Evolutionary conservation across 371 early-diverging fungal genomes (phyloP).

Genomic region (Nematocida ausubeli): DNA sequence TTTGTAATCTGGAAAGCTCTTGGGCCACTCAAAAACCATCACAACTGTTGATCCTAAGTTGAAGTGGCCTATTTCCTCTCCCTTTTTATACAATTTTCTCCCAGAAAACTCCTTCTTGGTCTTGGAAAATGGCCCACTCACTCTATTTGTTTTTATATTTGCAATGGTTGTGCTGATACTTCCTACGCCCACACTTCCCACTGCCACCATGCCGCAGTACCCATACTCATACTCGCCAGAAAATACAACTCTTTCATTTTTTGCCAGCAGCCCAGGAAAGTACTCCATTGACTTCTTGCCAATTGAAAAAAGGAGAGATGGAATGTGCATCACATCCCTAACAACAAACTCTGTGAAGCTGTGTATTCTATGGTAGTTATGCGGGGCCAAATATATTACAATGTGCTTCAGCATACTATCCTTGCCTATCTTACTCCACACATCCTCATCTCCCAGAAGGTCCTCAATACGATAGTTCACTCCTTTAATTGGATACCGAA

Average conservation of each 20-base stretch:
- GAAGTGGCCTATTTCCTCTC: constrained; percentile 30
- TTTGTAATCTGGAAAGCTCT: background rate
- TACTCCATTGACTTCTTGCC: constrained; percentile 32
- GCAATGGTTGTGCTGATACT: constrained; percentile 20
- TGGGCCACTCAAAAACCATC: constrained; percentile 26
- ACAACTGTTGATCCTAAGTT: constrained; percentile 47
- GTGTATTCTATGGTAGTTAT: constrained; percentile 45
- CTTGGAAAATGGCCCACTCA: background rate
- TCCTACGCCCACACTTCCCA: constrained; percentile 45
- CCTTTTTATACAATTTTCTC: background rate
- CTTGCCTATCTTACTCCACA: background rate
- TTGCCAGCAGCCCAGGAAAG: constrained; percentile 29
- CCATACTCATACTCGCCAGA: constrained; percentile 1
- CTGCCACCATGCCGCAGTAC: constrained; percentile 13
- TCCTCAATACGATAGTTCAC: constrained; percentile 28
- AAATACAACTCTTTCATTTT: constrained; percentile 41
- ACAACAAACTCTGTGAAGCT: constrained; percentile 4
- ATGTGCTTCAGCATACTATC: background rate
- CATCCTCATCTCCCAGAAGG: background rate
- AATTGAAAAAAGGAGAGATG: constrained; percentile 32
- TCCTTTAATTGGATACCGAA: constrained; percentile 7
- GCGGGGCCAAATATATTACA: constrained; percentile 37
- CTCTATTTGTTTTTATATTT: constrained; percentile 10
- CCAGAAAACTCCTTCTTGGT: background rate
- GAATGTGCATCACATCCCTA: constrained; percentile 15